A percentile compares a stretch with the other conserved stretches of the same genome.
phyloP scores from a whole-genome alignment of 2,329 filamentous ascomycete species.

The Trichophyton equinum region DNA sequence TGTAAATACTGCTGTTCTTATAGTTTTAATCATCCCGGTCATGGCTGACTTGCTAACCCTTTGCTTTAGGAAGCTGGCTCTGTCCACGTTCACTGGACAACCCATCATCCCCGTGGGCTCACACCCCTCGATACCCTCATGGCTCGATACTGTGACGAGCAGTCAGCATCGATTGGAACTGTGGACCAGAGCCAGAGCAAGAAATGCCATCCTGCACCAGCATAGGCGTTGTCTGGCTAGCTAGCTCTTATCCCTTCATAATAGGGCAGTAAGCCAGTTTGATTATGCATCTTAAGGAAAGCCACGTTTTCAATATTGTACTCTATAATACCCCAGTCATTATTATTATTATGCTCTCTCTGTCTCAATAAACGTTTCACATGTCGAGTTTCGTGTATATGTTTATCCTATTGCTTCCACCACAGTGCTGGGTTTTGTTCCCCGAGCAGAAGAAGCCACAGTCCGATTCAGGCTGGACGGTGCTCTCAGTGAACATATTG shows the following conservation, averaged over 20 bases:
- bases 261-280: neutral
- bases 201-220: conserved; percentile 4
- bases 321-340: no score
- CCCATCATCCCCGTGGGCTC: conserved; percentile 16
- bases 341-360: no score
- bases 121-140: conserved; percentile 15
- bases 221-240: neutral
- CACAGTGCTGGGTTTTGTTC: conserved; percentile 10
- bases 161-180: conserved; percentile 14
- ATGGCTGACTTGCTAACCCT: neutral
- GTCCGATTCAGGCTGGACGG: conserved; percentile 7
- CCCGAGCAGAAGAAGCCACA: conserved; percentile 11
- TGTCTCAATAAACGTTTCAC: no score
- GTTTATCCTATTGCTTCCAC: conserved; percentile 10
- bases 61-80: conserved; percentile 11
- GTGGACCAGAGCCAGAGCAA: conserved; percentile 10
- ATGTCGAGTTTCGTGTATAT: conserved; percentile 2
- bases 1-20: conserved; percentile 14
- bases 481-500: conserved; percentile 5
- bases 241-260: neutral
- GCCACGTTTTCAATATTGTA: neutral
- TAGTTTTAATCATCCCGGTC: neutral
- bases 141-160: conserved; percentile 16
- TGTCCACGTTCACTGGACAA: conserved; percentile 15
- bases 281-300: no score